These are phyloP conservation scores for Groenewaldozyma salmanticensis DNA, from an alignment of 805 yeast species.

Conservation along the genomic window DNA sequence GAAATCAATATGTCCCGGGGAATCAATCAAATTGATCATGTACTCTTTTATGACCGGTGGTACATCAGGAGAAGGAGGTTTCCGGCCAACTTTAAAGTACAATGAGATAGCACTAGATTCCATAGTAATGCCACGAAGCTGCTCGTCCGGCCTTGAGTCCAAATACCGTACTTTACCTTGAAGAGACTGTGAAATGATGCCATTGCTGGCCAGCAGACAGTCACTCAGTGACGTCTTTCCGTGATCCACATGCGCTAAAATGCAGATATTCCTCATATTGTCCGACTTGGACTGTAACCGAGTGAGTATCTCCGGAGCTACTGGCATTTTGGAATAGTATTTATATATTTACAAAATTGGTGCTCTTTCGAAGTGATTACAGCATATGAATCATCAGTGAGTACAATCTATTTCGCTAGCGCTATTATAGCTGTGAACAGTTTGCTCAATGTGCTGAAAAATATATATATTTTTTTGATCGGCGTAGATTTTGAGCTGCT, in stretches of 20 bases:
- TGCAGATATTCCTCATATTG: conserved; percentile 80
- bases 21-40: conserved; percentile 84
- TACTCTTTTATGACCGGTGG: conserved; percentile 52
- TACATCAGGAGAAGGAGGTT: conserved; percentile 8
- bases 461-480: too few species aligned
- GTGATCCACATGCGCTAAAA: conserved; percentile 96
- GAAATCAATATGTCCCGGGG: conserved; percentile 99
- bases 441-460: too few species aligned
- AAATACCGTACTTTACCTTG: conserved; percentile 92
- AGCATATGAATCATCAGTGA: neutral
- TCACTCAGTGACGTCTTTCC: conserved; percentile 96
- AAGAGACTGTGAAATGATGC: conserved; percentile 86
- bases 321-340: conserved; percentile 22
- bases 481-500: too few species aligned
- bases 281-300: conserved; percentile 60
- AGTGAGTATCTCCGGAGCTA: conserved; percentile 54
- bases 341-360: neutral
- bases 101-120: conserved; percentile 91
- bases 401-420: neutral
- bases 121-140: conserved; percentile 94
- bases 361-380: neutral
- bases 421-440: too few species aligned
- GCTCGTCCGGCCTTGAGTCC: conserved; percentile 94
- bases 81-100: conserved; percentile 63
- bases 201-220: conserved; percentile 86